Evolutionary conservation across 2,329 filamentous ascomycete species (phyloP), one percentile per base, ranked within the genome.

Genomic region (Lachnellula cervina): DNA sequence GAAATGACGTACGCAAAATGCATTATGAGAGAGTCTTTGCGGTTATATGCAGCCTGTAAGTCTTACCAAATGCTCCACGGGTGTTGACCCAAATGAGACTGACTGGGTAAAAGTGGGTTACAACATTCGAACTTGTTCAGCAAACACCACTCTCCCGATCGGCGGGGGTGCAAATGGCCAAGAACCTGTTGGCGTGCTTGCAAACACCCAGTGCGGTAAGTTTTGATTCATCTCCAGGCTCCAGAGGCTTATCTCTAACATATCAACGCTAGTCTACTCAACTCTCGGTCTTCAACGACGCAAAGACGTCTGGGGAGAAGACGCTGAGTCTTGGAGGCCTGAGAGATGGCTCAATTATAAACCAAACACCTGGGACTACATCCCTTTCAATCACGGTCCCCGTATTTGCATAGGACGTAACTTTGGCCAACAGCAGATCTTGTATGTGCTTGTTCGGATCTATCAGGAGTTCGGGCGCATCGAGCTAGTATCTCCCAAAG

Each of bases 81-180:
- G 28, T 8, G 9, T 28, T 28, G 28, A 28, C 2, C 9, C 28
- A 9, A 28, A 21, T 5, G 4, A 21, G 11, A 19, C 17, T 44
- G 17, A 21, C 17, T 23, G 7, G n/a, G 4, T 11, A 23, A 23
- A 38, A 44, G 37, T 54, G 40, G 52, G 52, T 17, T 40, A 72
- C 38, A 83, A 83, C 66, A 69, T 69, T 14, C 77, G 80, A 49
- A 61, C 68, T 28, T 77, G 79, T 3, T 66, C 71, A 13, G 67
- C 68, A 46, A 78, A 81, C 42, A 66, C 62, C 5, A 55, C 57
- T 7, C 55, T 70, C 5, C 68, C 68, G 4, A 13, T 45, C 8
- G 68, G 67, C 14, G 68, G 68, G 8, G 68, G 67, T 14, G 54
- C 50, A 7, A 60, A 65, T 46, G 59, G 64, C 3, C 56, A 56